Conservation (phyloP, 495 filamentous ascomycete genomes). For the Xylaria bambusicola region DNA sequence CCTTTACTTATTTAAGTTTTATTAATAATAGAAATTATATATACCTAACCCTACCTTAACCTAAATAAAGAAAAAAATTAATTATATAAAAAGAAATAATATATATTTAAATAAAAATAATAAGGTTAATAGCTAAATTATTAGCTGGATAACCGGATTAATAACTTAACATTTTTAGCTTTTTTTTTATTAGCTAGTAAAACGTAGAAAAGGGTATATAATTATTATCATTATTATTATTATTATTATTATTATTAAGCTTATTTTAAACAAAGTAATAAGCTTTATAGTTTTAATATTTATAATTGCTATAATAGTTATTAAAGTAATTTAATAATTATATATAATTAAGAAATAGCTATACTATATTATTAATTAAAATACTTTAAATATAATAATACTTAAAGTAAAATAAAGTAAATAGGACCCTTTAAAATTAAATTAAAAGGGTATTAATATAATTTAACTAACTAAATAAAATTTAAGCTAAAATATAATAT, state of each 20-base stretch:
- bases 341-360: background rate
- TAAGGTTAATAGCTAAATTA: background rate
- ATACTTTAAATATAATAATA: background rate
- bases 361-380: conserved; percentile 4
- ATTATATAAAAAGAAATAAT: too few relatives aligned
- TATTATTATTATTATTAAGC: background rate
- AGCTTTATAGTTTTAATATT: background rate
- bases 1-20: background rate
- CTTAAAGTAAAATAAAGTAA: background rate
- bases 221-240: background rate
- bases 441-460: background rate
- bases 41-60: background rate
- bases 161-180: background rate
- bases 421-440: background rate
- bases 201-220: too few relatives aligned
- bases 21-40: background rate
- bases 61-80: too few relatives aligned
- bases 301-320: background rate
- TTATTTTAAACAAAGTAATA: too few relatives aligned
- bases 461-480: too few relatives aligned
- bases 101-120: too few relatives aligned
- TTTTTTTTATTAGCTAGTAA: background rate
- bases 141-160: background rate
- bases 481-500: too few relatives aligned
- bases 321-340: background rate